Conservation (phyloP, 176 grass and related monocot species). For the Stipa capillata region DNA sequence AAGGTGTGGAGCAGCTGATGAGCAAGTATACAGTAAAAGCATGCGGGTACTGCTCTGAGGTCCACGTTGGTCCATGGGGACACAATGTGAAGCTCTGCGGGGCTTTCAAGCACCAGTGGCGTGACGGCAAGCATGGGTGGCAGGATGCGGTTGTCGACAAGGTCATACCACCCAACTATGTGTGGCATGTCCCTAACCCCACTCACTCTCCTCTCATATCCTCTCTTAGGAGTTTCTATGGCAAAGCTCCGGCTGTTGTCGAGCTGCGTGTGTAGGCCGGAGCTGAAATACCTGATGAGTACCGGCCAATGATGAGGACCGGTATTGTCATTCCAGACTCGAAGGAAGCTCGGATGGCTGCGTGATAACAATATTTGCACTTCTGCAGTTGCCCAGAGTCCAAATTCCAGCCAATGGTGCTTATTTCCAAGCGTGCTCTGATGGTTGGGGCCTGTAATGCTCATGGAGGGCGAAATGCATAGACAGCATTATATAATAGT, state of each 20-base stretch:
- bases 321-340: slow-evolving; percentile 72
- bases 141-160: slow-evolving; percentile 77
- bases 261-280: slow-evolving; percentile 88
- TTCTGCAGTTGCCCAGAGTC: neutral
- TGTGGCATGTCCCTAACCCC: slow-evolving; percentile 70
- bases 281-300: slow-evolving; percentile 60
- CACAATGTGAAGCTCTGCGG: slow-evolving; percentile 90
- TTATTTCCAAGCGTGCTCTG: neutral
- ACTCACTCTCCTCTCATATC: slow-evolving; percentile 44
- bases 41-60: slow-evolving; percentile 88
- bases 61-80: slow-evolving; percentile 84
- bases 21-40: slow-evolving; percentile 81
- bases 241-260: slow-evolving; percentile 71
- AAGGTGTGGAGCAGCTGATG: slow-evolving; percentile 58
- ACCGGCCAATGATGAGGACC: slow-evolving; percentile 76
- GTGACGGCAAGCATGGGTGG: slow-evolving; percentile 92
- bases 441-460: neutral
- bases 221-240: slow-evolving; percentile 66
- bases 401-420: neutral
- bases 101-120: slow-evolving; percentile 95
- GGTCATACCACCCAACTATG: slow-evolving; percentile 75
- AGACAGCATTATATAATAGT: neutral
- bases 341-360: slow-evolving; percentile 52
- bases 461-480: neutral
- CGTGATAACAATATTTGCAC: slow-evolving; percentile 24